phyloP scores from a whole-genome alignment of 169 alveolate genomes.

The Eimeria nieschulzi region DNA sequence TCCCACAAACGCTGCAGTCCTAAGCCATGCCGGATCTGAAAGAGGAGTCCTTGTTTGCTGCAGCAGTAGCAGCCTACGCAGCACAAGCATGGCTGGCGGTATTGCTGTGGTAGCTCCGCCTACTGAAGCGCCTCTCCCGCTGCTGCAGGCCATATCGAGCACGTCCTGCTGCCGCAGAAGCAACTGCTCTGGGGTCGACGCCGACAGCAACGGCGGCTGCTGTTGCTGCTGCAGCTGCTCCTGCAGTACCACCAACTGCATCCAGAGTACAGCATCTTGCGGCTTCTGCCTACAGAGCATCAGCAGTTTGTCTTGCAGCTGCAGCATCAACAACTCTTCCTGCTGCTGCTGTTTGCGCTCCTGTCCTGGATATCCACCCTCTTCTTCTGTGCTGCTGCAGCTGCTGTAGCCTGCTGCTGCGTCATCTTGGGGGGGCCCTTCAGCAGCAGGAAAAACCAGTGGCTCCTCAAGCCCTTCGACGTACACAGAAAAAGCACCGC shows the following conservation, averaged over 20 bases:
- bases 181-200: slow-evolving; percentile 23
- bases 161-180: slow-evolving; percentile 62
- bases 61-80: slow-evolving; percentile 60
- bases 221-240: slow-evolving; percentile 52
- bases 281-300: slow-evolving; percentile 50
- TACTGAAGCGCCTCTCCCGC: slow-evolving; percentile 17
- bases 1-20: slow-evolving; percentile 24
- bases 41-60: slow-evolving; percentile 36
- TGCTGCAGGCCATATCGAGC: slow-evolving; percentile 38
- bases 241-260: slow-evolving; percentile 51
- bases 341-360: slow-evolving; percentile 7
- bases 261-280: background rate
- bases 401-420: slow-evolving; percentile 27
- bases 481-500: background rate
- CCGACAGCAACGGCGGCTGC: slow-evolving; percentile 40
- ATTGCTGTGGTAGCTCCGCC: slow-evolving; percentile 30
- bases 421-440: background rate
- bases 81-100: slow-evolving; percentile 15
- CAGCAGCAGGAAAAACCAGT: slow-evolving; percentile 36
- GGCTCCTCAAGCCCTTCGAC: slow-evolving; percentile 48
- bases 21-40: slow-evolving; percentile 30
- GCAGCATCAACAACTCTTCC: slow-evolving; percentile 48
- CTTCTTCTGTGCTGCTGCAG: background rate
- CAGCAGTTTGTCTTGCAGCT: slow-evolving; percentile 31
- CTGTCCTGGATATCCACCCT: background rate